phyloP scores from a whole-genome alignment of 2,329 filamentous ascomycete species.

The Fusarium odoratissimum region DNA sequence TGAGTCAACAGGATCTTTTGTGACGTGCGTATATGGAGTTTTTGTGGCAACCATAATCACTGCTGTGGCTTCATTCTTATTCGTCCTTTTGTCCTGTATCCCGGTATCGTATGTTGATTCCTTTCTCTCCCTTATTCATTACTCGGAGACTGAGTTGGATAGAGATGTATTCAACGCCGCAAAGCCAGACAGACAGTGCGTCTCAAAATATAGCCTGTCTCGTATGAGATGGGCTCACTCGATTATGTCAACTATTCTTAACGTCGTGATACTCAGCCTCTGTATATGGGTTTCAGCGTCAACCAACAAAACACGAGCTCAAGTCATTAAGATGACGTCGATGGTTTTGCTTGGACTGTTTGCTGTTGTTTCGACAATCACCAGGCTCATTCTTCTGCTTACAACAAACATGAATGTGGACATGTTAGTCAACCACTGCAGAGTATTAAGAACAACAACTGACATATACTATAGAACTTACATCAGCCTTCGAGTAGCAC shows the following conservation, averaged over 20 bases:
- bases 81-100: slow-evolving; percentile 37
- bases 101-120: slow-evolving; percentile 28
- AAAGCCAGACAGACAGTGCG: slow-evolving; percentile 29
- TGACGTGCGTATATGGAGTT: slow-evolving; percentile 24
- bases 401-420: slow-evolving; percentile 47
- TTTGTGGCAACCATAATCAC: slow-evolving; percentile 20
- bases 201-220: slow-evolving; percentile 27
- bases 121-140: not conserved
- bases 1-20: slow-evolving; percentile 19
- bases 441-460: not conserved
- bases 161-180: slow-evolving; percentile 39
- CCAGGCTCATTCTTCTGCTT: slow-evolving; percentile 52
- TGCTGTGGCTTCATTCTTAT: slow-evolving; percentile 34
- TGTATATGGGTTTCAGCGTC: slow-evolving; percentile 53
- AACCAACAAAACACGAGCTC: slow-evolving; percentile 51
- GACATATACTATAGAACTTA: slow-evolving; percentile 47
- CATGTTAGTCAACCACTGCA: slow-evolving; percentile 45
- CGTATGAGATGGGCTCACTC: slow-evolving; percentile 51
- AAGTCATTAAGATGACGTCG: slow-evolving; percentile 50
- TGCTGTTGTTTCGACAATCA: slow-evolving; percentile 52
- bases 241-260: slow-evolving; percentile 49
- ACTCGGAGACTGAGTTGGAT: not conserved
- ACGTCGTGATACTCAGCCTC: slow-evolving; percentile 50
- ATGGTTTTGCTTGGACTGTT: slow-evolving; percentile 54
- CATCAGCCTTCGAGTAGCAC: slow-evolving; percentile 50